A percentile compares a stretch with the other conserved stretches of the same genome.
Evolutionary conservation across 768 basidiomycete species (phyloP).

Genomic region (Filobasidium wieringae): DNA sequence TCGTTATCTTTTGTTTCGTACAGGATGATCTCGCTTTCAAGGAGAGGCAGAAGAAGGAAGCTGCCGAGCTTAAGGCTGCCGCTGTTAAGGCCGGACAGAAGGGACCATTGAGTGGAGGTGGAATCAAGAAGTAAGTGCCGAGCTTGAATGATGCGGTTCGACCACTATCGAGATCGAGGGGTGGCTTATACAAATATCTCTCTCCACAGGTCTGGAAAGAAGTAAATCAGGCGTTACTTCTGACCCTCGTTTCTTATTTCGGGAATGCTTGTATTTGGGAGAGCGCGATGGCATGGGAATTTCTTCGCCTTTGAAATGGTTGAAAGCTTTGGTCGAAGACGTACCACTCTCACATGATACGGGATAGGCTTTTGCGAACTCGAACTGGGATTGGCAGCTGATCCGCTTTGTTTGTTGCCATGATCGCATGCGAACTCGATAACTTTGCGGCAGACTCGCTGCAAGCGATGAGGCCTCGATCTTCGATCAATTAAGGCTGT

Average conservation of each 20-base stretch:
- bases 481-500: too few species aligned
- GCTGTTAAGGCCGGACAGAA: constrained; percentile 10
- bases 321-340: too few species aligned
- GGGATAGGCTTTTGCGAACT: too few species aligned
- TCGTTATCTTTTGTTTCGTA: not conserved
- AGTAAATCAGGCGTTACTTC: not conserved
- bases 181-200: not conserved
- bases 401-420: too few species aligned
- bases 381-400: too few species aligned
- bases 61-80: constrained; percentile 19
- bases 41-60: constrained; percentile 13
- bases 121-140: not conserved
- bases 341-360: too few species aligned
- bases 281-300: too few species aligned
- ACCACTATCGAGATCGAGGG: not conserved
- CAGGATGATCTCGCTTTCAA: constrained; percentile 18
- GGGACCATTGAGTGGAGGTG: not conserved
- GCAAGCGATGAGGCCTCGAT: too few species aligned
- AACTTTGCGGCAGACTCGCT: too few species aligned
- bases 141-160: not conserved
- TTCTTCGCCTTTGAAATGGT: too few species aligned
- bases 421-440: too few species aligned
- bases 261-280: too few species aligned
- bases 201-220: not conserved
- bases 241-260: not conserved